A percentile compares a stretch with the other conserved stretches of the same genome.
Evolutionary conservation across 2,329 filamentous ascomycete genomes (phyloP).

Genomic region (Apiospora marii): DNA sequence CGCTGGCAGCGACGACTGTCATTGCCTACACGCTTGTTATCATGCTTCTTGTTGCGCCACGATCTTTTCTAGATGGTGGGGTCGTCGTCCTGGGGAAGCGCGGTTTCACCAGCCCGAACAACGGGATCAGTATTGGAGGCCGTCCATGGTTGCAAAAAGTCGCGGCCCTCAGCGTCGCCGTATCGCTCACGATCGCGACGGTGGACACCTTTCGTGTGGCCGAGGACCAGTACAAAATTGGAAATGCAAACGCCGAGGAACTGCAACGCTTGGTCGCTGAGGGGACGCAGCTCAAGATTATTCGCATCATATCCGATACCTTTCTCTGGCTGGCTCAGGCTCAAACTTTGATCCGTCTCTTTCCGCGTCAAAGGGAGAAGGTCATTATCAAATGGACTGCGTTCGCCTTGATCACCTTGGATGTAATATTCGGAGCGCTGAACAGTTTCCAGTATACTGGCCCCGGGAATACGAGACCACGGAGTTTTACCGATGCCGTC

Average conservation of each 20-base stretch:
- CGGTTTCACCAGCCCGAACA: constrained; percentile 83
- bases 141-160: constrained; percentile 93
- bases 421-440: constrained; percentile 88
- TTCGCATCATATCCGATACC: constrained; percentile 91
- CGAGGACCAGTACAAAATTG: constrained; percentile 78
- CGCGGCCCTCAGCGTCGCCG: constrained; percentile 74
- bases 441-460: constrained; percentile 78
- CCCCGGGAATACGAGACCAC: constrained; percentile 66
- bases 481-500: constrained; percentile 86
- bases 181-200: constrained; percentile 93
- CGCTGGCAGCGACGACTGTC: constrained; percentile 88
- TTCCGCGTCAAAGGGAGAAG: constrained; percentile 96
- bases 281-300: constrained; percentile 85
- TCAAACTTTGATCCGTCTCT: constrained; percentile 93
- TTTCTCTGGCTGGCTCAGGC: constrained; percentile 98
- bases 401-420: constrained; percentile 89
- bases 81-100: constrained; percentile 81
- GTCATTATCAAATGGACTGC: constrained; percentile 99
- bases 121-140: constrained; percentile 85
- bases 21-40: constrained; percentile 92
- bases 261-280: constrained; percentile 83
- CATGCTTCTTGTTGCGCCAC: constrained; percentile 93
- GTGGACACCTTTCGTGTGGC: constrained; percentile 90
- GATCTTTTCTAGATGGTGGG: constrained; percentile 88
- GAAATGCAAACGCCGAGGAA: constrained; percentile 79